Evolutionary conservation across 495 filamentous ascomycete species (phyloP), one percentile per base, ranked within the genome.

Genomic region (Bathelium albidoporum): DNA sequence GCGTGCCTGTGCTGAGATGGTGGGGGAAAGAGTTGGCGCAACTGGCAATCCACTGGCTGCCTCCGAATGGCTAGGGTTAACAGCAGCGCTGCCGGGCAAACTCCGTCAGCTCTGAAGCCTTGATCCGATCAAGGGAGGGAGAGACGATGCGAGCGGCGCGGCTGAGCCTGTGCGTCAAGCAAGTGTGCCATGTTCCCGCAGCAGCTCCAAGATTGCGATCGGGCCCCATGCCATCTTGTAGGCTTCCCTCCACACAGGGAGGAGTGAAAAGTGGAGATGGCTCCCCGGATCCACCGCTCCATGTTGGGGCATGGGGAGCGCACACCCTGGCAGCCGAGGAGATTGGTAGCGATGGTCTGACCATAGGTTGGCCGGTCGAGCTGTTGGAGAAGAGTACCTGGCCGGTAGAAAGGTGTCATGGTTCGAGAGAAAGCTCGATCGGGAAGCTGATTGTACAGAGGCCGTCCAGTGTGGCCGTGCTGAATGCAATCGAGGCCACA

Each of bases 71-170:
- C n/a, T n/a, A n/a, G n/a, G n/a, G n/a, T n/a, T n/a, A n/a, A n/a
- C n/a, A n/a, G n/a, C n/a, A n/a, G n/a, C n/a, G n/a, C 49, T 55
- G 49, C 24, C 49, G 49, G 49, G 49, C 49, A 55, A 55, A 55
- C 49, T 29, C 20, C 22, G 12, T 16, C 49, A 26, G 9, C 49
- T n/a, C 24, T 55, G 49, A 24, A 55, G 49, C 49, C 49, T 55
- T 49, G 44, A 49, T 49, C n/a, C 44, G 44, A 49, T 49, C 44
- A 49, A 20, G 49, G 11, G 12, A 4, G 9, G 22, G 49, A 55
- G 22, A 24, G 49, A 2, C 5, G 2, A 10, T n/a, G n/a, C n/a
- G 49, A 10, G 49, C 3, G 10, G 49, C 29, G 49, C 49, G 49
- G 49, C 49, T 55, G 49, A 55, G 44, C 44, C 7, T 28, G 20